A percentile compares a stretch with the other conserved stretches of the same genome.
phyloP scores from a whole-genome alignment of 257 asterid species.

The Datura wrightii region DNA sequence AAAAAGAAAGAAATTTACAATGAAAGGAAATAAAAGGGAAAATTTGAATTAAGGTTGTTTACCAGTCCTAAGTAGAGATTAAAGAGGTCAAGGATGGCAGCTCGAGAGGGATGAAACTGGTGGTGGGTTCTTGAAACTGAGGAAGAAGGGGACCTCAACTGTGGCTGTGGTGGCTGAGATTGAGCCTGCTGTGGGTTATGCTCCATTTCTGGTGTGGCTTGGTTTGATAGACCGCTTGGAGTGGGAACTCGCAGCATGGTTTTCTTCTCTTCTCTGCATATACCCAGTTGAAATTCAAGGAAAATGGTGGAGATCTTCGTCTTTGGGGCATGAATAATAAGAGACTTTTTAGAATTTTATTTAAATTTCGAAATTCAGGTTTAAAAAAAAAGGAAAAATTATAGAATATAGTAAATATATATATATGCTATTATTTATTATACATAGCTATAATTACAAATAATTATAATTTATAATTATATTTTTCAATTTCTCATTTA shows the following conservation, averaged over 20 bases:
- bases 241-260: constrained; percentile 52
- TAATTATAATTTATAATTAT: too few relatives aligned
- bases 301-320: too few relatives aligned
- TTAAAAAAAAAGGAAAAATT: too few relatives aligned
- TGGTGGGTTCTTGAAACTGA: constrained; percentile 58
- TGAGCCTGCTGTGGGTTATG: constrained; percentile 32
- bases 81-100: constrained; percentile 76
- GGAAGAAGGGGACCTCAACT: constrained; percentile 48
- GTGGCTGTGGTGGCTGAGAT: constrained; percentile 26
- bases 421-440: too few relatives aligned
- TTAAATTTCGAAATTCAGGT: too few relatives aligned
- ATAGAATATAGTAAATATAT: too few relatives aligned
- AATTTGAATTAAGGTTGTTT: not conserved
- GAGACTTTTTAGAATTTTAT: too few relatives aligned
- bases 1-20: not conserved
- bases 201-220: constrained; percentile 55
- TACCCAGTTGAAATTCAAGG: too few relatives aligned
- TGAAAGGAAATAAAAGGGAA: not conserved
- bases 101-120: constrained; percentile 80
- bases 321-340: too few relatives aligned
- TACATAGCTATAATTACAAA: too few relatives aligned
- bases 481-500: too few relatives aligned
- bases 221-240: constrained; percentile 39
- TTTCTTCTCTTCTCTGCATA: not conserved
- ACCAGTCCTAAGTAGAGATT: constrained; percentile 81